Evolutionary conservation across 2,329 filamentous ascomycete genomes (phyloP).

Genomic region (Ophiosphaerella korrae): DNA sequence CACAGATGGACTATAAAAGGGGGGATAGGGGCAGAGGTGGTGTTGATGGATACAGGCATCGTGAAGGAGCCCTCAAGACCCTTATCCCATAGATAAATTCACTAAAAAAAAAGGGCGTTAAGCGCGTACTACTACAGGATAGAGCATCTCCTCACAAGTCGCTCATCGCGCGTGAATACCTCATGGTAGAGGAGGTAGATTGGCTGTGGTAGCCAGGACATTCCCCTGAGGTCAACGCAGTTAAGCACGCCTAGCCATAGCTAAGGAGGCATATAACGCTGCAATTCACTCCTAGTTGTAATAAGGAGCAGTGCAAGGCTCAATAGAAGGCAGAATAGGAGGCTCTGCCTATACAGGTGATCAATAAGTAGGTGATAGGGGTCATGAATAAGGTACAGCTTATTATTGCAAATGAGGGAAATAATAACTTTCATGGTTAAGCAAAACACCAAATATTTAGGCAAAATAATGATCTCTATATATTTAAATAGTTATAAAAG

Average conservation of each 20-base stretch:
- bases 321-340: constrained; percentile 5
- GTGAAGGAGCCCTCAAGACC: neutral
- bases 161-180: constrained; percentile 4
- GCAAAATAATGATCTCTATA: neutral
- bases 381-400: constrained; percentile 2
- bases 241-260: constrained; percentile 13
- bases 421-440: constrained; percentile 11
- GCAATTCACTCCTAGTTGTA: constrained; percentile 6
- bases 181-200: constrained; percentile 3
- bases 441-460: neutral
- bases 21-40: neutral
- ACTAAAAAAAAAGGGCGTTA: neutral
- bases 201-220: constrained; percentile 10
- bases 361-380: constrained; percentile 6
- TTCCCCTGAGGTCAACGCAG: constrained; percentile 10
- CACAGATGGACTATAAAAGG: constrained; percentile 4
- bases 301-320: neutral
- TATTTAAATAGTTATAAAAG: neutral
- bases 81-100: too few relatives aligned
- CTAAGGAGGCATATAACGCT: constrained; percentile 3
- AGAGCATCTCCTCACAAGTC: constrained; percentile 8
- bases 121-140: constrained; percentile 9
- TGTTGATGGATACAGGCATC: constrained; percentile 3
- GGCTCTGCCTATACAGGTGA: constrained; percentile 3
- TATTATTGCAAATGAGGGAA: constrained; percentile 7